These are phyloP conservation scores for Agapanthus africanus DNA, from an alignment of 106 monocot species.

Conservation along the genomic window DNA sequence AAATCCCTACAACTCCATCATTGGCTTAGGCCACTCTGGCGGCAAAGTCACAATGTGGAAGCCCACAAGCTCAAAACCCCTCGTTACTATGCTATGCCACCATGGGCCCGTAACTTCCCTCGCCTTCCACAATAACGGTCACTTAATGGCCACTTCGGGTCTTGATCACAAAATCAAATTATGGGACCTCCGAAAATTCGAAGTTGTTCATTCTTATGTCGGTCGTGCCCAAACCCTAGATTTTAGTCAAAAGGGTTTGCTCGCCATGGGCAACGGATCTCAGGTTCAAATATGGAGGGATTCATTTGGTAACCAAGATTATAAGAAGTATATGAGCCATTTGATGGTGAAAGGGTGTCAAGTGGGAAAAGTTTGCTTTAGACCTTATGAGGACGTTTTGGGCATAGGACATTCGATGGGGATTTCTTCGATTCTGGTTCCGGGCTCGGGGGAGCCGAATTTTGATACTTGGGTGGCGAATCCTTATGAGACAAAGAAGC, in stretches of 20 bases:
- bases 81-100: constrained; percentile 79
- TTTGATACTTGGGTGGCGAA: constrained; percentile 92
- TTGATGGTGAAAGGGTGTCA: constrained; percentile 82
- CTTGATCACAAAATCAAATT: constrained; percentile 77
- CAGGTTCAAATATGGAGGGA: constrained; percentile 72
- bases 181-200: constrained; percentile 91
- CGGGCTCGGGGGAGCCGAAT: constrained; percentile 89
- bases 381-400: constrained; percentile 84
- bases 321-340: constrained; percentile 72
- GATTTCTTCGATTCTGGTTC: constrained; percentile 63
- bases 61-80: constrained; percentile 65
- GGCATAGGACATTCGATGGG: constrained; percentile 89
- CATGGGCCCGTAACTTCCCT: constrained; percentile 63
- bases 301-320: constrained; percentile 30
- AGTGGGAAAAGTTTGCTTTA: constrained; percentile 54
- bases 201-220: constrained; percentile 32
- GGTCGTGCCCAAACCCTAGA: constrained; percentile 59
- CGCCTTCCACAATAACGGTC: constrained; percentile 64
- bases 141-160: constrained; percentile 83
- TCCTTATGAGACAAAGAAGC: constrained; percentile 68
- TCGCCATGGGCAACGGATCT: constrained; percentile 61
- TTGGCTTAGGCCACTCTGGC: constrained; percentile 65
- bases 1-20: constrained; percentile 74
- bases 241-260: constrained; percentile 87
- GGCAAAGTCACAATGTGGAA: constrained; percentile 98